Evolutionary conservation across 257 asterid genomes (phyloP).

Genomic region (Gentiana straminea): DNA sequence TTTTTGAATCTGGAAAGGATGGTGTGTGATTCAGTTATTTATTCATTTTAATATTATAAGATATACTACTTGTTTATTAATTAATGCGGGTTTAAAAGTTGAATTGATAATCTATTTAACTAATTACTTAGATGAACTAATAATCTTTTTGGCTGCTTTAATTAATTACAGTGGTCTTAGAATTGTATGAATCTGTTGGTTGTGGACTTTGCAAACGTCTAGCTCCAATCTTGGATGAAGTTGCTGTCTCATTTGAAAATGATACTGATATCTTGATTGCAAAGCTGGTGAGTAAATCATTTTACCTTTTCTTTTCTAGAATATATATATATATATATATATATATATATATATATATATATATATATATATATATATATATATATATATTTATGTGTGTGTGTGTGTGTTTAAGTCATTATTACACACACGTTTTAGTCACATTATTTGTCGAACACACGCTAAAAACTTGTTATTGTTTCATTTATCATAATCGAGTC

Average conservation of each 20-base stretch:
- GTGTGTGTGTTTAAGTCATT: too few relatives aligned
- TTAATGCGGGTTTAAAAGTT: not conserved
- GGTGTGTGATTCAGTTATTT: slow-evolving; percentile 23
- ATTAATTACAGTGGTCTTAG: slow-evolving; percentile 45
- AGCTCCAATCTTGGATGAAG: slow-evolving; percentile 84
- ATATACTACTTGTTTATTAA: not conserved
- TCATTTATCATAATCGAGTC: too few relatives aligned
- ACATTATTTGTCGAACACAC: too few relatives aligned
- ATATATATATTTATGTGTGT: too few relatives aligned
- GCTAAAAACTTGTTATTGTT: too few relatives aligned
- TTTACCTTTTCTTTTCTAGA: too few relatives aligned
- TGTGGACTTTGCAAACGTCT: slow-evolving; percentile 79
- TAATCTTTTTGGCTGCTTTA: not conserved
- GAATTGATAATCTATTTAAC: too few relatives aligned
- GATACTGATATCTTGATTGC: slow-evolving; percentile 59
- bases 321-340: too few relatives aligned
- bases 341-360: too few relatives aligned
- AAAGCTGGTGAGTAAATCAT: slow-evolving; percentile 35
- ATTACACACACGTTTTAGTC: too few relatives aligned
- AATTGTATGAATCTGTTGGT: slow-evolving; percentile 75
- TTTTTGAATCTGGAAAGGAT: slow-evolving; percentile 68
- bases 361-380: too few relatives aligned
- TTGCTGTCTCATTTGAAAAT: slow-evolving; percentile 45
- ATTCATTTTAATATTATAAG: not conserved
- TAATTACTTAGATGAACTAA: too few relatives aligned